Evolutionary conservation across 495 filamentous ascomycete species (phyloP), one percentile per base, ranked within the genome.

Genomic region (Thermothielavioides terrestris): DNA sequence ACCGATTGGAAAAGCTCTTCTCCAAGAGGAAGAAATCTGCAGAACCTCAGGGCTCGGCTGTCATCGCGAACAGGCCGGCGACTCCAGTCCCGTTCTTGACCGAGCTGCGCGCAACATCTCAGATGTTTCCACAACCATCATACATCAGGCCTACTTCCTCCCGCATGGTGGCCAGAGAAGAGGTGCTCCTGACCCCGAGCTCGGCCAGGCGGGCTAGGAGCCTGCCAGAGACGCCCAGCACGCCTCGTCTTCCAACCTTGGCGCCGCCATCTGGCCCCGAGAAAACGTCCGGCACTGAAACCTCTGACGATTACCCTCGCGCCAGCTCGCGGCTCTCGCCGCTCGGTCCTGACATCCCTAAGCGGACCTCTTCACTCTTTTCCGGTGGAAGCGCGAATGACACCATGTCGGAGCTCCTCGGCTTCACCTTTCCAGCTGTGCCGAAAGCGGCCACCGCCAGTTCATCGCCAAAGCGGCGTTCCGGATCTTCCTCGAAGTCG

Each of bases 131-230:
- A 8, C 59, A 66, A 27, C 70, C 73, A 9, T 70, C 73, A 1
- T 76, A 67, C 54, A 68, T 76, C 43, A 56, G 66, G 27, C 73
- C 71, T n/a, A 73, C 64, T 11, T 69, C 69, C 14, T 65, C 55
- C 27, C 64, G 66, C 6, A 76, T 76, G 73, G 51, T 65, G 40
- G 70, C 73, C 7, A 63, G 73, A 18, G 66, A 74, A 22, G 70
- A 72, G 37, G 42, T 60, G 3, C 31, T 54, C 36, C 36, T 59
- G 36, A 46, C 53, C 27, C 18, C 52, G 22, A 57, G 42, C 40
- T 30, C 36, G 18, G 44, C 48, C 12, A 66, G 62, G 34, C 66
- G 70, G 8, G 60, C 69, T 31, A 58, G 60, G 8, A 72, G 72
- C 49, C 58, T 73, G 8, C 69, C 72, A 1, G 66, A 68, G 14